A percentile compares a stretch with the other conserved stretches of the same genome.
Evolutionary conservation across 768 basidiomycete species (phyloP).

Genomic region (Suillus hirtellus): DNA sequence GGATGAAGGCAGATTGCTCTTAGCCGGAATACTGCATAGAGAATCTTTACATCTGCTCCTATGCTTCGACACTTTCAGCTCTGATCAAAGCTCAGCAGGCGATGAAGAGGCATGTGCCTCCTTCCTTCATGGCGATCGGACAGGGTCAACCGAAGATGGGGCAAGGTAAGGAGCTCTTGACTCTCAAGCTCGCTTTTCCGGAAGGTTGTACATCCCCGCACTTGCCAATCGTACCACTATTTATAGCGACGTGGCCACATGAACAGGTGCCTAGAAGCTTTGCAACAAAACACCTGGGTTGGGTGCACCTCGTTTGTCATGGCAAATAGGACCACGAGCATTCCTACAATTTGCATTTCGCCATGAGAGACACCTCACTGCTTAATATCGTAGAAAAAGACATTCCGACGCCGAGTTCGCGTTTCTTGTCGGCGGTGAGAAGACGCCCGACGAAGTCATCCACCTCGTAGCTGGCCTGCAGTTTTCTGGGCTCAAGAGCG

Average conservation of each 20-base stretch:
- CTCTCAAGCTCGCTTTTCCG: no score
- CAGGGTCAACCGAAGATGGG: no score
- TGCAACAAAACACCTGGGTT: conserved; percentile 10
- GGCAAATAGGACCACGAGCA: neutral
- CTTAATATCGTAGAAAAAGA: neutral
- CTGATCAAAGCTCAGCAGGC: no score
- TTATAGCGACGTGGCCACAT: neutral
- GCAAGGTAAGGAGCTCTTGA: no score
- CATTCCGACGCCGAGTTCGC: neutral
- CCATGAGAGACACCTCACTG: neutral
- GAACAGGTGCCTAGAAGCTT: neutral
- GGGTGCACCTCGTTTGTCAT: conserved; percentile 24
- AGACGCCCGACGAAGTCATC: neutral
- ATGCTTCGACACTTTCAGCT: no score
- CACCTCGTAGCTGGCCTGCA: conserved; percentile 9
- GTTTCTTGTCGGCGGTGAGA: neutral
- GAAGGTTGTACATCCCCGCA: no score
- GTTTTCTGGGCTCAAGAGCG: conserved; percentile 19
- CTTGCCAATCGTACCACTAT: no score
- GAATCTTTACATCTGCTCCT: no score
- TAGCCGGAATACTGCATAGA: no score
- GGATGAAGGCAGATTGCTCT: no score
- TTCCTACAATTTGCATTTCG: neutral
- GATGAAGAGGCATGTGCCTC: no score
- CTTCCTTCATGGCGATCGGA: no score